Percentiles rank a stretch among this genome's conserved stretches.
Evolutionary conservation across 192 early-diverging fungal genomes (phyloP).

Genomic region (Backusella morwellensis): DNA sequence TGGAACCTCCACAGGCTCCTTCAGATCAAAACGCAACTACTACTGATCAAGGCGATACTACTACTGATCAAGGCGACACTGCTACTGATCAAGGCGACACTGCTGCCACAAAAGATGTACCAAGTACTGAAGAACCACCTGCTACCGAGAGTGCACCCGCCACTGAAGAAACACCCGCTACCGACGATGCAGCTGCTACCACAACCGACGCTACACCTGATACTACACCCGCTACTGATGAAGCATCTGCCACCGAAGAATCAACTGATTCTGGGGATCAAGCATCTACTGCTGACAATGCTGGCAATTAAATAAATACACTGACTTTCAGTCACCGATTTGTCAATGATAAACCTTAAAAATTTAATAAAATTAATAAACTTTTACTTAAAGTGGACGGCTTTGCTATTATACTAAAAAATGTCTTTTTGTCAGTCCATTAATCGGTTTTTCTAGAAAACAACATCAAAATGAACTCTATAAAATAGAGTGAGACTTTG

Average conservation of each 20-base stretch:
- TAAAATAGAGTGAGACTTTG: background rate
- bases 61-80: no score
- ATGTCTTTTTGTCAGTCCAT: background rate
- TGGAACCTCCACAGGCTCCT: background rate
- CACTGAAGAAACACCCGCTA: no score
- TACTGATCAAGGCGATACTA: background rate
- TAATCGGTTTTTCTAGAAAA: background rate
- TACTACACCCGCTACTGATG: no score
- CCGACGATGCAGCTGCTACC: background rate
- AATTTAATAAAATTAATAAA: background rate
- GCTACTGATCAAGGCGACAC: background rate
- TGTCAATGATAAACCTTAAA: background rate
- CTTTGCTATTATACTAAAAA: conserved; percentile 72
- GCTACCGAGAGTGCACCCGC: background rate
- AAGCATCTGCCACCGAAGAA: no score
- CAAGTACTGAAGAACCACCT: background rate
- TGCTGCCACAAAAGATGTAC: background rate
- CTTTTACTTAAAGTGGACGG: background rate
- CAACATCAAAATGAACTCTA: conserved; percentile 53
- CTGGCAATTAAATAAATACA: background rate
- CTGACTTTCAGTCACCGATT: background rate
- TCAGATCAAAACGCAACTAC: background rate
- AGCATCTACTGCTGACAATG: background rate
- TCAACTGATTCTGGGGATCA: no score
- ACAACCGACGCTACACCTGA: no score